Evolutionary conservation across 352 stramenopile species (phyloP).

Genomic region (Pythium volutum): DNA sequence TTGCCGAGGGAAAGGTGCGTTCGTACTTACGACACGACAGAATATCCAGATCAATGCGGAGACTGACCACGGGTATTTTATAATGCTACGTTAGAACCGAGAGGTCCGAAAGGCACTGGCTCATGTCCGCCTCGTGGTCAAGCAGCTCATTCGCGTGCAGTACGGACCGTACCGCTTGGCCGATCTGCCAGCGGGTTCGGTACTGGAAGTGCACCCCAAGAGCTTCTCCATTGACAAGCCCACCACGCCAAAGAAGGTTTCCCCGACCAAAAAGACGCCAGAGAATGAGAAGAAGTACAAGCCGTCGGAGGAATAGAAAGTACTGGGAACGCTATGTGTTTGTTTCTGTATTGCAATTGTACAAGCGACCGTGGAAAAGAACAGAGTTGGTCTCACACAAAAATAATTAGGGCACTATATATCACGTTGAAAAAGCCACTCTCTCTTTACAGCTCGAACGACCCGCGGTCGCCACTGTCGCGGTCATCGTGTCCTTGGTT

Average conservation of each 20-base stretch:
- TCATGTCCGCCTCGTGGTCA: constrained; percentile 84
- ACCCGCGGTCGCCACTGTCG: constrained; percentile 39
- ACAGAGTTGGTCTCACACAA: too few relatives aligned
- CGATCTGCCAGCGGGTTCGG: constrained; percentile 66
- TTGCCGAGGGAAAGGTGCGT: constrained; percentile 83
- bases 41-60: too few relatives aligned
- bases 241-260: constrained; percentile 10
- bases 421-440: too few relatives aligned
- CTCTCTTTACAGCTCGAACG: constrained; percentile 62
- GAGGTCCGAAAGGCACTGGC: constrained; percentile 88
- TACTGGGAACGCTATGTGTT: too few relatives aligned
- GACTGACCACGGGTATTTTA: too few relatives aligned
- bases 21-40: too few relatives aligned
- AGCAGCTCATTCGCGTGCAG: constrained; percentile 85
- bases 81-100: constrained; percentile 77
- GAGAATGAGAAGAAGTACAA: too few relatives aligned
- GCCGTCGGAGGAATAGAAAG: too few relatives aligned
- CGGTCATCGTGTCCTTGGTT: constrained; percentile 21
- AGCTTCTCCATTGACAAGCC: constrained; percentile 29
- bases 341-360: too few relatives aligned
- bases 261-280: not conserved
- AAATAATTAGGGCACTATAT: too few relatives aligned
- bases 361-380: too few relatives aligned
- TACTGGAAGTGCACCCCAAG: constrained; percentile 76
- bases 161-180: constrained; percentile 89